A percentile compares a stretch with the other conserved stretches of the same genome.
These are phyloP conservation scores for Malassezia sympodialis DNA, from an alignment of 1,284 basidiomycete genomes.

Conservation along the genomic window DNA sequence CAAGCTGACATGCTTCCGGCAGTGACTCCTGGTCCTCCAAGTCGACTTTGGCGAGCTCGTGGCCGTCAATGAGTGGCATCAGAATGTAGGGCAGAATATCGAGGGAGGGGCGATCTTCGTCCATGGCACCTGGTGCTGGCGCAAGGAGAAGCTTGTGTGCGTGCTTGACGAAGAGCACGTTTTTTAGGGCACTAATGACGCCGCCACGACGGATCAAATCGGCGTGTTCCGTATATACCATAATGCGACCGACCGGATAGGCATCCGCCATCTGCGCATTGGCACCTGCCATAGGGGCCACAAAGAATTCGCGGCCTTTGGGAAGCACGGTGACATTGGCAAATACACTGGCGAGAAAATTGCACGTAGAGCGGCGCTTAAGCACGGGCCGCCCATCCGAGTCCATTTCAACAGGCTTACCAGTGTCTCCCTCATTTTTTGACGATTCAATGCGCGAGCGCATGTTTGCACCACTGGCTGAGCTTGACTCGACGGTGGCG, in stretches of 20 bases:
- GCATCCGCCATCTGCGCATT: slow-evolving; percentile 22
- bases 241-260: slow-evolving; percentile 42
- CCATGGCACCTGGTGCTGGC: slow-evolving; percentile 21
- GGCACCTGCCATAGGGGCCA: slow-evolving; percentile 26
- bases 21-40: slow-evolving; percentile 76
- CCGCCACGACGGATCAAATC: slow-evolving; percentile 45
- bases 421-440: slow-evolving; percentile 7
- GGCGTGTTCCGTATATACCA: slow-evolving; percentile 45
- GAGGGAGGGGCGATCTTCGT: slow-evolving; percentile 31
- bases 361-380: slow-evolving; percentile 43
- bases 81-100: slow-evolving; percentile 55
- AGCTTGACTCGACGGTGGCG: slow-evolving; percentile 33
- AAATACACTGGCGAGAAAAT: slow-evolving; percentile 47
- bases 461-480: slow-evolving; percentile 36
- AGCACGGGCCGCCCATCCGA: slow-evolving; percentile 30
- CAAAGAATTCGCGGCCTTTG: slow-evolving; percentile 41
- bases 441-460: slow-evolving; percentile 24
- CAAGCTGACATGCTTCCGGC: slow-evolving; percentile 73
- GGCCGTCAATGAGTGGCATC: slow-evolving; percentile 81
- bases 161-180: slow-evolving; percentile 42
- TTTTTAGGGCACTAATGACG: slow-evolving; percentile 44
- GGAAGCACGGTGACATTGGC: slow-evolving; percentile 43
- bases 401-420: slow-evolving; percentile 24
- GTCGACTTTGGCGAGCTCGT: slow-evolving; percentile 55
- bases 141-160: slow-evolving; percentile 39